Conservation (phyloP, 768 basidiomycete genomes). For the Hydnum rufescens region DNA sequence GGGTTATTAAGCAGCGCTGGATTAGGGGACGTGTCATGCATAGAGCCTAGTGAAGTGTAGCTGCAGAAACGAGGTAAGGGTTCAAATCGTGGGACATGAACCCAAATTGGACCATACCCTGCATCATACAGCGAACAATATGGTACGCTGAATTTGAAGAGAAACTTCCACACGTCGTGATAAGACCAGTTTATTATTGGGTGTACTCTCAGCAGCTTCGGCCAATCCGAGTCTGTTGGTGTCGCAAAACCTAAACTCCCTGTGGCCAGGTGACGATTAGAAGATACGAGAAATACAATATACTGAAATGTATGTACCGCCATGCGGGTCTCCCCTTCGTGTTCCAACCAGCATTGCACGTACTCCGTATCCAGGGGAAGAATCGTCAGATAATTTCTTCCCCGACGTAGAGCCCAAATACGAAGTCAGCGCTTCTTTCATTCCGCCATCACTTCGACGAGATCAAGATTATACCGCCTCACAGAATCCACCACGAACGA, state of each 20-base stretch:
- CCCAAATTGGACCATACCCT: slow-evolving; percentile 34
- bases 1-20: slow-evolving; percentile 38
- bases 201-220: slow-evolving; percentile 72
- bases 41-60: slow-evolving; percentile 95
- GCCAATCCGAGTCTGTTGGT: slow-evolving; percentile 83
- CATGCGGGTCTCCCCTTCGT: slow-evolving; percentile 77
- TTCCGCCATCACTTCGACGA: slow-evolving; percentile 41
- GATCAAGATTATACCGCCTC: slow-evolving; percentile 47
- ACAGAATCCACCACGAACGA: slow-evolving; percentile 52
- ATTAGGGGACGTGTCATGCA: slow-evolving; percentile 85
- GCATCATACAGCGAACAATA: slow-evolving; percentile 83
- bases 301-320: slow-evolving; percentile 35
- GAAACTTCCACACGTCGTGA: slow-evolving; percentile 71
- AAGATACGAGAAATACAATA: background rate
- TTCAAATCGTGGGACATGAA: background rate
- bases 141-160: slow-evolving; percentile 50
- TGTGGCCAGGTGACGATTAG: slow-evolving; percentile 16
- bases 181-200: slow-evolving; percentile 96
- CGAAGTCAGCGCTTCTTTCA: slow-evolving; percentile 54
- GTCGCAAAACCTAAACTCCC: slow-evolving; percentile 52
- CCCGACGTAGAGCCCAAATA: slow-evolving; percentile 32
- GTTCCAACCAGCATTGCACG: slow-evolving; percentile 80
- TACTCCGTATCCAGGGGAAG: slow-evolving; percentile 29
- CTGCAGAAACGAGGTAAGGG: slow-evolving; percentile 21
- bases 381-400: background rate